Evolutionary conservation across 306 rosid genomes (phyloP).

Genomic region (Hylodesmum podocarpum): DNA sequence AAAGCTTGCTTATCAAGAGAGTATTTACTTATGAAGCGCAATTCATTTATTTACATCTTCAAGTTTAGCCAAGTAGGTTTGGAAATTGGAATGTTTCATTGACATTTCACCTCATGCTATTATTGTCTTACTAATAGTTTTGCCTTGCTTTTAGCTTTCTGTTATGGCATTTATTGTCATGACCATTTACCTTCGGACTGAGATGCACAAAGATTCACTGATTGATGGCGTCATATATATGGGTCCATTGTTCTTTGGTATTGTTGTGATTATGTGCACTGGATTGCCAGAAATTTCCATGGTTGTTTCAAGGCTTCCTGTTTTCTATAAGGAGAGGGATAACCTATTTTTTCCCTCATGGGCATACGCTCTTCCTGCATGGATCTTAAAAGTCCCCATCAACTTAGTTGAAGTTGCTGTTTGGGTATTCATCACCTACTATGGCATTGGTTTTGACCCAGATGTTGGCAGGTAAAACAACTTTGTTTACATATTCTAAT

Average conservation of each 20-base stretch:
- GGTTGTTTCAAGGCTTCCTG: constrained; percentile 46
- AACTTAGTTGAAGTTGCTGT: constrained; percentile 38
- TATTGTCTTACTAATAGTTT: too few relatives aligned
- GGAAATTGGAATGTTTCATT: not conserved
- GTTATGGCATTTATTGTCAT: constrained; percentile 40
- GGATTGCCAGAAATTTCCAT: constrained; percentile 47
- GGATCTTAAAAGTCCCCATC: constrained; percentile 51
- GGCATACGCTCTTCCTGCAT: constrained; percentile 51
- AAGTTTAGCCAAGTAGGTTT: constrained; percentile 48
- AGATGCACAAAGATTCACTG: constrained; percentile 47
- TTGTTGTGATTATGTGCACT: constrained; percentile 39
- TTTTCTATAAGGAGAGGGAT: constrained; percentile 55
- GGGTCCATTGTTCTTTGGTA: constrained; percentile 45
- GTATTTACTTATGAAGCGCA: constrained; percentile 56
- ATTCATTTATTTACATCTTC: constrained; percentile 48
- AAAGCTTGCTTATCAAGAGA: constrained; percentile 59
- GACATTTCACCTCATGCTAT: too few relatives aligned
- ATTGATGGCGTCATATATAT: constrained; percentile 42
- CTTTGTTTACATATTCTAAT: too few relatives aligned
- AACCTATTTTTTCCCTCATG: constrained; percentile 54
- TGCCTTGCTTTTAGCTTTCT: constrained; percentile 23
- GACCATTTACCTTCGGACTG: constrained; percentile 49
- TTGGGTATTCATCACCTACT: constrained; percentile 52
- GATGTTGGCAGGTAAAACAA: constrained; percentile 37
- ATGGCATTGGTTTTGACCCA: constrained; percentile 53